Evolutionary conservation across 2,329 filamentous ascomycete genomes (phyloP), one percentile per base, ranked within the genome.

Genomic region (Didymella pinodella): DNA sequence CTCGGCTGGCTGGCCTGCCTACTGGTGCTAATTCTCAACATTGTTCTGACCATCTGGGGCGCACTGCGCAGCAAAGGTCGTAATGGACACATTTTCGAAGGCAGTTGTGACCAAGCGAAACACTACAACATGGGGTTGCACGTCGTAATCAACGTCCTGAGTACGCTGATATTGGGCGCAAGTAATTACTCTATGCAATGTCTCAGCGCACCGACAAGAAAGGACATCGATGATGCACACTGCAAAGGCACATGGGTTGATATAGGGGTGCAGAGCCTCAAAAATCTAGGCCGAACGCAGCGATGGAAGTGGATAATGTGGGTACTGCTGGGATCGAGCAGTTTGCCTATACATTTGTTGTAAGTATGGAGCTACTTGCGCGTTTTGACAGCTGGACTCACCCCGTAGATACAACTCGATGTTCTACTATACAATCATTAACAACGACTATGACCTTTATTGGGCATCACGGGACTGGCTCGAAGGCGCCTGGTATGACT

Each of bases 111-210:
- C 28, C 12, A 32, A 32, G 38, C 40, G 11, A 43, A 54, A 10
- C 18, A 12, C 2, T 29, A 46, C 31, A 61, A 54, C 18, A 57
- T 45, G 14, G 54, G 49, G 16, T 16, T 81, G 0, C 83, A 85
- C 66, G 64, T 84, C 40, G n/a, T 25, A 20, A 80, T 85, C 64
- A 85, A 85, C 69, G 57, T 76, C 0, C 67, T 83, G 26, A 77
- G 78, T 26, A 83, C 81, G 0, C 45, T 76, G 0, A 56, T 84
- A 6, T 73, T 85, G 0, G 76, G 77, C 1, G 80, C 80, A 2
- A 81, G 79, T 32, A 84, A 83, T 63, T 84, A 82, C 56, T 79
- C 76, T 41, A 84, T 40, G 80, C 84, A 86, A 58, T 74, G 79
- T n/a, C 67, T 86, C 12, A 77, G 69, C 22, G 77, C 83, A 0